Base-by-base conservation (phyloP, 2,329 filamentous ascomycete species). In the Fusarium staphyleae region DNA sequence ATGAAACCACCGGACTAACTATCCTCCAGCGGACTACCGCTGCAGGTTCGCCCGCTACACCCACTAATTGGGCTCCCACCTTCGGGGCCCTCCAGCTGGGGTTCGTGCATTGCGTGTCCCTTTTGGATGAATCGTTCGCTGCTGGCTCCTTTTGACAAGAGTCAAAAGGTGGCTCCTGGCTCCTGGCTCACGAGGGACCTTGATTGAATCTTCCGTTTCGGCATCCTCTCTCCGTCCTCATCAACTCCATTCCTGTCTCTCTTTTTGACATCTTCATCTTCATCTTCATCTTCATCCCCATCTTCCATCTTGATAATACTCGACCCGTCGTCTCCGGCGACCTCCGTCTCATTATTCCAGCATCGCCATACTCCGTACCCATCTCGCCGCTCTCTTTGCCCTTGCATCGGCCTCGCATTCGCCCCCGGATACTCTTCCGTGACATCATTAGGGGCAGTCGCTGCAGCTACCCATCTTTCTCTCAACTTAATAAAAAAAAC, bases 391-490 rank as follows among this genome's bases (percentile, higher is more conserved):
- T 57, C 59, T 60, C 59, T 50, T 48, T 57, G 53, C 53, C 59
- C 49, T 63, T 59, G 56, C 50, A 66, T 54, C 61, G 33, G 55
- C 60, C 42, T 60, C 47, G 52, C 50, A 65, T 62, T 43, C 39
- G 41, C 59, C 48, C 47, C 60, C 55, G 41, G 44, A 48, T 44
- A 52, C 48, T 32, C 55, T 63, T 57, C 48, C 61, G 65, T 67
- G 65, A 67, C 65, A 67, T 67, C 65, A 67, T 67, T 67, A 67
- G 61, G 65, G 59, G 65, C 24, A 65, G 48, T 58, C 36, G 41
- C 39, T 63, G 48, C 60, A 56, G 41, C 52, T 62, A 37, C 49
- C 47, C 35, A 34, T 39, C 29, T 44, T 36, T 42, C 33, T 30
- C 43, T 52, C 30, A 44, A 55, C 28, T 60, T 48, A 49, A 53